Evolutionary conservation across 257 asterid species (phyloP).

Genomic region (Solanum piurae): DNA sequence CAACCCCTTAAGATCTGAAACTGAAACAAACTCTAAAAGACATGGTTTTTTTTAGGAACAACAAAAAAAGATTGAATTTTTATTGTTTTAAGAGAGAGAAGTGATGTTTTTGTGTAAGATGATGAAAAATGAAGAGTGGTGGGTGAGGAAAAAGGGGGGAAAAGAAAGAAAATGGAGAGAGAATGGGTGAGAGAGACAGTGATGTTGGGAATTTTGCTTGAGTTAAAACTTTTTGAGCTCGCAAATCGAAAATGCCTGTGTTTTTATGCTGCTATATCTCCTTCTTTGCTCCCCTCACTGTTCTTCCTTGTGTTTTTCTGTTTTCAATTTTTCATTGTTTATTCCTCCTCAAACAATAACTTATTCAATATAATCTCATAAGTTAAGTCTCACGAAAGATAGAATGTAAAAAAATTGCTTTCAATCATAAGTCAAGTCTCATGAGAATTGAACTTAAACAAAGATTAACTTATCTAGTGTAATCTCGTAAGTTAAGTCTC

Average conservation of each 20-base stretch:
- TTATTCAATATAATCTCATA: background rate
- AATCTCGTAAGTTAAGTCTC: too few relatives aligned
- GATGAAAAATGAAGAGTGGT: background rate
- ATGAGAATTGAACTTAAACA: too few relatives aligned
- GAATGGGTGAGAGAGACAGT: constrained; percentile 2
- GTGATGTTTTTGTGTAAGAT: background rate
- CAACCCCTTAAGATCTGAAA: background rate
- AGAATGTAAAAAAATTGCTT: background rate
- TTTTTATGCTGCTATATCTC: constrained; percentile 23
- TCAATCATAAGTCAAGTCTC: too few relatives aligned
- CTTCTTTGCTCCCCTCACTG: background rate
- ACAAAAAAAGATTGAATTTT: background rate
- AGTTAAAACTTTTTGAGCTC: constrained; percentile 24
- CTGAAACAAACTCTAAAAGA: background rate
- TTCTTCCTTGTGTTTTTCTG: background rate
- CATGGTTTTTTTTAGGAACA: background rate
- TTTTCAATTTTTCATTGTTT: background rate
- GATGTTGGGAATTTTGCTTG: background rate
- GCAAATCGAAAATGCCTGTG: constrained; percentile 66
- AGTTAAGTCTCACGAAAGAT: background rate
- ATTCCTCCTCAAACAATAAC: background rate
- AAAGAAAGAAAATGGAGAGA: constrained; percentile 9
- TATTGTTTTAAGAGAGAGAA: background rate
- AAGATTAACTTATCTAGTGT: too few relatives aligned
- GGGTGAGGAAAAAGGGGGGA: background rate